Percentiles rank a stretch among this genome's conserved stretches.
Evolutionary conservation across 2,329 filamentous ascomycete genomes (phyloP).

Genomic region (Harringtonia aguacate): DNA sequence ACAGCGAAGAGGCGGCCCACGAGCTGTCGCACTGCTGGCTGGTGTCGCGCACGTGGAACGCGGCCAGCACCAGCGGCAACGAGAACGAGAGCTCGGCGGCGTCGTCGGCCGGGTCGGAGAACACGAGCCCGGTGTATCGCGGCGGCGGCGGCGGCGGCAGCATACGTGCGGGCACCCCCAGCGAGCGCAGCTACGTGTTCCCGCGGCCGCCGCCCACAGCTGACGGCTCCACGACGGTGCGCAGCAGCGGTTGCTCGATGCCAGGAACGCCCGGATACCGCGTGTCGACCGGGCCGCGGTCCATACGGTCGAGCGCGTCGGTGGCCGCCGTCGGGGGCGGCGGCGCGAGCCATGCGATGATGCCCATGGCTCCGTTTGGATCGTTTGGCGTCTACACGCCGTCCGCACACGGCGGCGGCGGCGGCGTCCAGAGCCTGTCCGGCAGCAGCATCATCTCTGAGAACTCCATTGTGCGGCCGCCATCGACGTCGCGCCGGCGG

Average conservation of each 20-base stretch:
- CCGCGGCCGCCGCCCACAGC: conserved; percentile 16
- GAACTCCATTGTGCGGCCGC: conserved; percentile 15
- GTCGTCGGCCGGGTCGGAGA: conserved; percentile 12
- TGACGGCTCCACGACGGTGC: conserved; percentile 9
- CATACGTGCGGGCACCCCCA: not conserved
- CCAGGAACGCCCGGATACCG: conserved; percentile 9
- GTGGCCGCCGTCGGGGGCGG: conserved; percentile 8
- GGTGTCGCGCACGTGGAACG: conserved; percentile 29
- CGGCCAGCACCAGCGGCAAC: conserved; percentile 6
- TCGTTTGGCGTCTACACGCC: conserved; percentile 12
- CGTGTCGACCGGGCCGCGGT: conserved; percentile 12
- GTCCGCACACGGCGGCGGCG: not conserved
- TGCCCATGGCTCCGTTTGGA: conserved; percentile 3
- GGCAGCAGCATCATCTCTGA: conserved; percentile 19
- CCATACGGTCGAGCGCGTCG: conserved; percentile 15
- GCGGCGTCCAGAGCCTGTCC: conserved; percentile 13
- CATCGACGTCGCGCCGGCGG: conserved; percentile 4
- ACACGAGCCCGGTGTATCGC: conserved; percentile 14
- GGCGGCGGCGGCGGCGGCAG: not conserved
- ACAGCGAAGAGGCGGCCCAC: conserved; percentile 29
- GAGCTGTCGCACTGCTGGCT: conserved; percentile 44
- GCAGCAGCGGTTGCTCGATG: conserved; percentile 12
- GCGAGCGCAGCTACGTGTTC: conserved; percentile 13
- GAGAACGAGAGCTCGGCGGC: conserved; percentile 16
- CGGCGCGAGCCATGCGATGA: not conserved